Evolutionary conservation across 225 moss, liverwort and hornwort species (phyloP), one percentile per base, ranked within the genome.

Genomic region (Neckera pumila): DNA sequence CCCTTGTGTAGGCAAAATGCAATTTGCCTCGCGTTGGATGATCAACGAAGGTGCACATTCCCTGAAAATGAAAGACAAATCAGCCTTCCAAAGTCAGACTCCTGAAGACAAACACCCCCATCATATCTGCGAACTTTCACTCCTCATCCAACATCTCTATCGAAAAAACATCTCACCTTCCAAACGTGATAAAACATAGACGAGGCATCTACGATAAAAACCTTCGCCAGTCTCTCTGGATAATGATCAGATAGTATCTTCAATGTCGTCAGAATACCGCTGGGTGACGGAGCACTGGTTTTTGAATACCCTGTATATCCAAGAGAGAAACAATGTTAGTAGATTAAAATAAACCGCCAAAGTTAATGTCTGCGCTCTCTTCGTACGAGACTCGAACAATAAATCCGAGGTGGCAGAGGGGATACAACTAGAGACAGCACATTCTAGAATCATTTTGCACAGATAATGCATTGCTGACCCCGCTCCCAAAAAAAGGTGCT

Each of bases 211-310:
- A 98, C 92, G 57, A 98, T 94, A 83, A 95, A 98, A 86, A 94
- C 96, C 89, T 94, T 96, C 49, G 96, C 96, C 86, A 96, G 85
- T 85, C 98, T 94, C 91, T 94, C 95, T 56, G 98, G 98, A 89
- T 96, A 98, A 84, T 98, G 94, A 89, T 98, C 98, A 80, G 95
- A 93, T 67, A 98, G 91, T 82, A 96, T 92, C 92, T 95, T 98
- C 91, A 96, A 79, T 40, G 96, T 93, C 84, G 96, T 94, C 57
- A 98, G 89, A 60, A 98, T 94, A 59, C 96, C 95, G 84, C 94
- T 96, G 38, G 96, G 96, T 67, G 98, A 96, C 73, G 96, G 95
- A 81, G 96, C 92, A 86, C 90, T 96, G 84, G 91, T 82, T 87
- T 93, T 96, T 36, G 96, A 91, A 83, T 96, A 92, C 70, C 97